Percentiles rank a stretch among this genome's conserved stretches.
Conservation (phyloP, 257 asterid species). For the Plantago major region DNA sequence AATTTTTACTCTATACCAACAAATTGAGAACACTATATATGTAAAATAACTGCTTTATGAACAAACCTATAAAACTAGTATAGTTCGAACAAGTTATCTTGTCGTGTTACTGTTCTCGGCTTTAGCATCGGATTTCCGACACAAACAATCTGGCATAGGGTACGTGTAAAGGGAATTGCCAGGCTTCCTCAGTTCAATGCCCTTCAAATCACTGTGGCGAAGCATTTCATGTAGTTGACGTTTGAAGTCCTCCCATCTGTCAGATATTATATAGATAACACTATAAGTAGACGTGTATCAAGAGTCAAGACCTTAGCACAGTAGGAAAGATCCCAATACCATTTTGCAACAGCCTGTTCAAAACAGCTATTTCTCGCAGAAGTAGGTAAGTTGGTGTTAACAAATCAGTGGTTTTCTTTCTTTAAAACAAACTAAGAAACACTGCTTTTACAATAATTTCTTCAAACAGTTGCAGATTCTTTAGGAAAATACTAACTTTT, state of each 20-base stretch:
- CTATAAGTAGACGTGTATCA: not conserved
- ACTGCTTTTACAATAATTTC: too few species aligned
- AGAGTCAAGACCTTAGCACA: not conserved
- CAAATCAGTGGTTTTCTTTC: too few species aligned
- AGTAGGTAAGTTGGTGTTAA: too few species aligned
- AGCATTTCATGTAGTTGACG: conserved; percentile 89
- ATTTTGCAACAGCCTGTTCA: too few species aligned
- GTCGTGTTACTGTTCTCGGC: conserved; percentile 43
- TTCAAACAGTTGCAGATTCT: too few species aligned
- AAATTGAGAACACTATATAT: conserved; percentile 19
- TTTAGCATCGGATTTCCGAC: conserved; percentile 42
- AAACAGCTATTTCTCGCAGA: too few species aligned
- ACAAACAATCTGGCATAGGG: conserved; percentile 99
- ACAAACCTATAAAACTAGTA: conserved; percentile 7
- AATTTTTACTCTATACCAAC: conserved; percentile 15
- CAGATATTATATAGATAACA: conserved; percentile 1
- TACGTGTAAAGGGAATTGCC: conserved; percentile 71
- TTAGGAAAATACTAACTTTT: too few species aligned
- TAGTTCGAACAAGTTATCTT: conserved; percentile 27
- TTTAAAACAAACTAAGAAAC: too few species aligned
- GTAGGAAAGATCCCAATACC: not conserved
- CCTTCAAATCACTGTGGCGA: conserved; percentile 73
- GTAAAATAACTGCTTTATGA: too few species aligned
- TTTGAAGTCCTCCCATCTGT: conserved; percentile 72
- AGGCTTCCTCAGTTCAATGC: conserved; percentile 69